A percentile compares a stretch with the other conserved stretches of the same genome.
These are phyloP conservation scores for Candida glaebosa DNA, from an alignment of 805 yeast genomes.

Conservation along the genomic window DNA sequence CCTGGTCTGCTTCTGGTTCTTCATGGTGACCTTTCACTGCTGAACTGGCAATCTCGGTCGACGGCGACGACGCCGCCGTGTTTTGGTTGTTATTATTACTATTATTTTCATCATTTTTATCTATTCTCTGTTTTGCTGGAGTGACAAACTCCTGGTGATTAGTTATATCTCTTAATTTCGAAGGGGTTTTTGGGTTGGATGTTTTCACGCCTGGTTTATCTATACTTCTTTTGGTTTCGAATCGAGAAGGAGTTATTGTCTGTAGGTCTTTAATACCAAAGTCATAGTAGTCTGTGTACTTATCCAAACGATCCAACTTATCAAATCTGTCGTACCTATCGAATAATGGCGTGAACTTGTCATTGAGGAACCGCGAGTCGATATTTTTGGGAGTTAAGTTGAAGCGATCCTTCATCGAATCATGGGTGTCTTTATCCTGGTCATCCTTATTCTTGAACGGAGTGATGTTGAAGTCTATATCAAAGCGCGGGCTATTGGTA, in stretches of 20 bases:
- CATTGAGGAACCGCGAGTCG: neutral
- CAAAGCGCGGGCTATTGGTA: conserved; percentile 16
- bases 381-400: neutral
- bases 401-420: neutral
- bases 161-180: conserved; percentile 25
- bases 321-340: neutral
- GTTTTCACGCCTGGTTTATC: conserved; percentile 13
- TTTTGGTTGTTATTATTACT: too few relatives aligned
- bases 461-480: conserved; percentile 1
- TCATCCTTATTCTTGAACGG: neutral
- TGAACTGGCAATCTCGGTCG: conserved; percentile 39
- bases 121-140: conserved; percentile 30
- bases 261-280: conserved; percentile 24
- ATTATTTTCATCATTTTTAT: too few relatives aligned
- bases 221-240: conserved; percentile 9
- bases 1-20: conserved; percentile 8
- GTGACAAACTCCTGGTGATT: conserved; percentile 24
- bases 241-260: conserved; percentile 40
- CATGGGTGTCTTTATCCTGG: neutral
- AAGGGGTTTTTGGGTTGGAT: conserved; percentile 28
- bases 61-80: conserved; percentile 35
- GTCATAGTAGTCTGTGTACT: neutral
- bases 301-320: neutral
- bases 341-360: neutral
- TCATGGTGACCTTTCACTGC: conserved; percentile 17